Percentiles rank a stretch among this genome's conserved stretches.
These are phyloP conservation scores for Penicillium paradoxum DNA, from an alignment of 495 filamentous ascomycete species.

Conservation along the genomic window DNA sequence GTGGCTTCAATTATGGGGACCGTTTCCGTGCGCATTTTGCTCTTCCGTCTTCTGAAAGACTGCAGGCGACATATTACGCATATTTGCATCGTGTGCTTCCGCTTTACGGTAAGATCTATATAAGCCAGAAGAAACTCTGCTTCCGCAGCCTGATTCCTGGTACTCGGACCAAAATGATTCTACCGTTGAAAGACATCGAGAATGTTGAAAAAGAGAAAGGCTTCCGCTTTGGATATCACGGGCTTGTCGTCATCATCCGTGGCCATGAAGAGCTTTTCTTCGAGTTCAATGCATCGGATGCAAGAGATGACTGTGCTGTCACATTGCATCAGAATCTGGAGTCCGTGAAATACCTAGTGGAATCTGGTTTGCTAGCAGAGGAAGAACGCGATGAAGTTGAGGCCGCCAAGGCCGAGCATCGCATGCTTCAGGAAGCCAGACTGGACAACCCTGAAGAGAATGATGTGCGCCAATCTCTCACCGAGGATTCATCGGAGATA, in stretches of 20 bases:
- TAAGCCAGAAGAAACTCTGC: conserved; percentile 85
- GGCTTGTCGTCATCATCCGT: conserved; percentile 83
- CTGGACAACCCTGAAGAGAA: conserved; percentile 55
- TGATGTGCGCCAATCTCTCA: conserved; percentile 40
- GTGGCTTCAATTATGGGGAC: conserved; percentile 56
- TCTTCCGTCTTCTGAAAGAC: conserved; percentile 71
- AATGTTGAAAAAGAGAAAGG: conserved; percentile 95
- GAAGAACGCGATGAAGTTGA: conserved; percentile 69
- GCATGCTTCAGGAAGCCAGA: conserved; percentile 74
- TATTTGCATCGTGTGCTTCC: conserved; percentile 84
- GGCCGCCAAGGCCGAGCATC: conserved; percentile 75
- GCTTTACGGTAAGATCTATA: conserved; percentile 94
- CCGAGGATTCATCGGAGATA: conserved; percentile 43
- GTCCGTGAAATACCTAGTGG: conserved; percentile 63
- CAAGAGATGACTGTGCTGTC: conserved; percentile 81
- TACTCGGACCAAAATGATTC: conserved; percentile 86
- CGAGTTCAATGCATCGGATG: conserved; percentile 73
- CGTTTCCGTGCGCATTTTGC: conserved; percentile 90
- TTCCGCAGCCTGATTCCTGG: conserved; percentile 89
- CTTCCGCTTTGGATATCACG: conserved; percentile 87
- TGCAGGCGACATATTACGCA: conserved; percentile 89
- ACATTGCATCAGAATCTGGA: conserved; percentile 75
- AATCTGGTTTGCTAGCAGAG: conserved; percentile 62
- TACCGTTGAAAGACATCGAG: conserved; percentile 88
- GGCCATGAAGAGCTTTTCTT: conserved; percentile 98